Conservation (phyloP, 2,329 filamentous ascomycete species). For the Colletotrichum cuscutae region DNA sequence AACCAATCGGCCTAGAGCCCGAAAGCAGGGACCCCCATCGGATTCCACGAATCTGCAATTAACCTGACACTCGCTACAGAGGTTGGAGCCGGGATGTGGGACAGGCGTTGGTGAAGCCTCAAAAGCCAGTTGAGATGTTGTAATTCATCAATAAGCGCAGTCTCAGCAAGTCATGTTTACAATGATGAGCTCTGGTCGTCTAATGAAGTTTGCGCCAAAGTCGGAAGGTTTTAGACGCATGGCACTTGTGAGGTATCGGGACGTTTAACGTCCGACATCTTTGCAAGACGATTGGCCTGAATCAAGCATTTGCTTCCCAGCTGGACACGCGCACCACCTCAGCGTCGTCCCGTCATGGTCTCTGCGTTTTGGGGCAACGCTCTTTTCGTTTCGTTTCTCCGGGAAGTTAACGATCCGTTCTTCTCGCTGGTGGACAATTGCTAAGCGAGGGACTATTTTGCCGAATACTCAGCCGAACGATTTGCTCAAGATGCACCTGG, state of each 20-base stretch:
- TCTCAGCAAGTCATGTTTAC: background rate
- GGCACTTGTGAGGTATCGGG: constrained; percentile 9
- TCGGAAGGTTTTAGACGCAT: constrained; percentile 1
- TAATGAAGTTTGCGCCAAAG: constrained; percentile 9
- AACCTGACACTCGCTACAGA: constrained; percentile 15
- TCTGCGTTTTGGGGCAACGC: constrained; percentile 4
- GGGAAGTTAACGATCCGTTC: background rate
- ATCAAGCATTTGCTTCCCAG: constrained; percentile 3
- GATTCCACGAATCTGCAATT: constrained; percentile 18
- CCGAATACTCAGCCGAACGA: background rate
- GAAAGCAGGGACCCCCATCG: constrained; percentile 13
- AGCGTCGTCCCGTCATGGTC: constrained; percentile 21
- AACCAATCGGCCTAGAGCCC: background rate
- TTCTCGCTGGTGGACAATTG: background rate
- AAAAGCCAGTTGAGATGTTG: background rate
- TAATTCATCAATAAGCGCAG: background rate
- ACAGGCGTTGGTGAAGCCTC: background rate
- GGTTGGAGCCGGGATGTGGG: constrained; percentile 4
- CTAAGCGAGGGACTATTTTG: background rate
- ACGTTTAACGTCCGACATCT: background rate
- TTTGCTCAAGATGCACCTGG: background rate
- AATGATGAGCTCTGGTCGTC: background rate
- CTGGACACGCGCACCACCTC: constrained; percentile 8
- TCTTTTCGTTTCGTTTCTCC: constrained; percentile 16
- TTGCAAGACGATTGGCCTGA: background rate